Conservation (phyloP, 345 rosid genomes). For the Eucalyptus leucophloia region DNA sequence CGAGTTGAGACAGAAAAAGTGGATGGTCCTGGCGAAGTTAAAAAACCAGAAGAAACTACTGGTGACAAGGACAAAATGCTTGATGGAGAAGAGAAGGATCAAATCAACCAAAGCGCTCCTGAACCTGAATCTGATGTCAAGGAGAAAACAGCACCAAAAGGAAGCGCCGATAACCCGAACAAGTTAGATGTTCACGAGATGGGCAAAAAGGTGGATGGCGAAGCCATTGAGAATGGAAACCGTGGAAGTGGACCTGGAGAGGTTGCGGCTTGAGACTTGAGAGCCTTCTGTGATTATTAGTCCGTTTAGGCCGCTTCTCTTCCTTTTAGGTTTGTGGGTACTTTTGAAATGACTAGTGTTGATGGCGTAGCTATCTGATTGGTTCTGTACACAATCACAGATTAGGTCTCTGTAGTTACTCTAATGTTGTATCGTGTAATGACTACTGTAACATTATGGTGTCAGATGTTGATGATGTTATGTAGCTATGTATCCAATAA, state of each 20-base stretch:
- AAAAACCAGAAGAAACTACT: neutral
- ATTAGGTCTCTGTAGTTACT: slow-evolving; percentile 6
- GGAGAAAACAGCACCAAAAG: slow-evolving; percentile 5
- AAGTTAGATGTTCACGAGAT: neutral
- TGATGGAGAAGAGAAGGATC: slow-evolving; percentile 1
- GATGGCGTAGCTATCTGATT: slow-evolving; percentile 13
- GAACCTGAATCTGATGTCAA: slow-evolving; percentile 7
- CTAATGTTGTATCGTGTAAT: neutral
- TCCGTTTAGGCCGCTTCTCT: neutral
- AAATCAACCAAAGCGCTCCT: neutral
- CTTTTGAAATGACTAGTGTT: slow-evolving; percentile 1
- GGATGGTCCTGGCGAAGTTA: neutral
- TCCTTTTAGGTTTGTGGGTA: neutral
- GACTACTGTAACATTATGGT: neutral
- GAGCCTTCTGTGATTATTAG: neutral
- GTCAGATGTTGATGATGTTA: neutral
- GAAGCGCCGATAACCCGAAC: neutral
- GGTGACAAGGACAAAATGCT: neutral
- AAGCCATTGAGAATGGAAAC: slow-evolving; percentile 21
- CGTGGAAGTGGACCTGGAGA: neutral
- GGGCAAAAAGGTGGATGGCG: slow-evolving; percentile 15
- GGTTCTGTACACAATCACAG: slow-evolving; percentile 4
- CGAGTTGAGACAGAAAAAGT: slow-evolving; percentile 2
- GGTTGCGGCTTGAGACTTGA: slow-evolving; percentile 13
- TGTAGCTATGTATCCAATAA: slow-evolving; percentile 1